Base-by-base conservation (phyloP, 2,329 filamentous ascomycete genomes). In the Colletotrichum sp. region DNA sequence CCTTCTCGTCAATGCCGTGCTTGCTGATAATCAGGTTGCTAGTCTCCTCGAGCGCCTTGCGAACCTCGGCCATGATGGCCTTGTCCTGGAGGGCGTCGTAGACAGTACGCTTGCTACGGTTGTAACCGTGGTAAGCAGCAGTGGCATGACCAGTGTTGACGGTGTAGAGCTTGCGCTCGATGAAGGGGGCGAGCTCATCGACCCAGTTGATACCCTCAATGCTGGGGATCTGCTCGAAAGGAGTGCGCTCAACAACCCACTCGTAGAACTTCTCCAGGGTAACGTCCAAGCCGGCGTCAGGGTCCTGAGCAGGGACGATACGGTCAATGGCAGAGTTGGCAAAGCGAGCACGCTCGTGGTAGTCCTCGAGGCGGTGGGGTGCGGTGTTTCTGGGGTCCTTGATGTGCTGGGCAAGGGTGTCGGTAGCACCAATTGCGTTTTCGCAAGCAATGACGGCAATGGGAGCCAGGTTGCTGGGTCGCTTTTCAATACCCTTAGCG, bases 191-290 rank as follows among this genome's bases (percentile, higher is more conserved):
- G 34, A 99, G 92, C 87, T 99, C 91, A 78, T 95, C 93, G 75
- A 99, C 97, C 92, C 95, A 98, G 88, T 98, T 95, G 84, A 99
- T 93, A 76, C 96, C 96, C 79, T 97, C 86, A 82, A 99, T 96
- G 21, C 91, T 86, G 7, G 96, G 96, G 77, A 90, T 87, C 78
- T 93, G 91, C 78, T 93, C 90, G 86, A 99, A 98, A 3, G 96
- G 96, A 60, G 92, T 94, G 84, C 92, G 89, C 83, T 99, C 97
- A 68, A 99, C 96, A 52, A 97, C 96, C 97, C 97, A 99, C 89
- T 99, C 97, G 88, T 95, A 98, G 90, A 99, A 99, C 88, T 97
- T 97, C 90, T 99, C 97, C 64, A 99, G 96, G 82, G 94, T 96
- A 79, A 99, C 97, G 82, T 98, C 93, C 60, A 99, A 91, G 72